Evolutionary conservation across 2,329 filamentous ascomycete species (phyloP), one percentile per base, ranked within the genome.

Genomic region (Phaeophleospora eucalypticola): DNA sequence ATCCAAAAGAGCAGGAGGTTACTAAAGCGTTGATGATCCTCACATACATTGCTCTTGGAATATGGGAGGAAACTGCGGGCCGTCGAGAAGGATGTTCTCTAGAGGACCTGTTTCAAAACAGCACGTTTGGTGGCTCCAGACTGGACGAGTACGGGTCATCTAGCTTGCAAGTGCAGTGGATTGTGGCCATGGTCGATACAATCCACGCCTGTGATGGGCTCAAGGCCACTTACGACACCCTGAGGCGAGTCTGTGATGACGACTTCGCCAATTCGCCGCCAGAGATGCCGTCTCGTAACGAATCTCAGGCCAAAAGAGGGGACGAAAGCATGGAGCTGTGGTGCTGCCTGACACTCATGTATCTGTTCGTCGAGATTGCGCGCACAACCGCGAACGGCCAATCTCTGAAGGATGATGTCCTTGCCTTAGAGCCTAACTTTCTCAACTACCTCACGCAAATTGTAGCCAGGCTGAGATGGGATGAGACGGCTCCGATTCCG

Each of bases 401-500:
- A 29, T 45, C 46, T n/a, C 41, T 66, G 42, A 64, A 60, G 45
- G 42, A 47, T 16, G 62, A 64, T 53, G 68, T 56, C 46, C 64
- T 57, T 54, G 68, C 51, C 16, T 45, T 65, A 18, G 53, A 65
- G 46, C 87, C 88, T 1, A 79, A 79, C 44, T 68, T 95, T 39
- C 76, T 90, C 15, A 78, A 86, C 39, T 84, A 84, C 46, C 77
- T 95, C 65, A 79, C 90, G 21, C 80, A 84, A 29, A 58, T 74
- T n/a, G 68, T 76, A 21, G 68, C 69, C 6, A 68, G 68, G 39
- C 48, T 77, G 32, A 63, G 86, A 77, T 71, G 80, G 79, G 60
- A 82, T 60, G 69, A 78, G 55, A 53, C 75, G 76, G 64, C 84
- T 75, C 45, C 56, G 76, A 85, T 75, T 72, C 86, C 74, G 17